Evolutionary conservation across 2,329 filamentous ascomycete species (phyloP), one percentile per base, ranked within the genome.

Genomic region (Colletotrichum graminicola): DNA sequence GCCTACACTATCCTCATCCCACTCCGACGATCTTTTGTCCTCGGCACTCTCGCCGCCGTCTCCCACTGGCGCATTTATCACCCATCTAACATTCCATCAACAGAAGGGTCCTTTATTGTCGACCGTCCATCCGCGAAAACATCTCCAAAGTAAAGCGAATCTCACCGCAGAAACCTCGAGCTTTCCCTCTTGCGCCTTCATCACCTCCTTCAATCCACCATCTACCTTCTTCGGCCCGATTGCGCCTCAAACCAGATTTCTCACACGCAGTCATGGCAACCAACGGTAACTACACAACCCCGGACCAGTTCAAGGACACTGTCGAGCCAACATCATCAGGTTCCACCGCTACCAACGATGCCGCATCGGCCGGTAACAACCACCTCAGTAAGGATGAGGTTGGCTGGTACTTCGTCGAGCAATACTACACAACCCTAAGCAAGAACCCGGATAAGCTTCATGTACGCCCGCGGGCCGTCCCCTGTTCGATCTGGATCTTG

Each of bases 321-420:
- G 72, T 77, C 75, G 82, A 84, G 71, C 82, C 84, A 76, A 80
- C 79, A 74, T 76, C 79, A 71, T 77, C 79, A 62, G 76, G 82
- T 70, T 76, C 81, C 71, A 75, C 80, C 64, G 72, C 81, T 60
- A 77, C 78, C 71, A 80, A 80, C 67, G 76, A 79, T 71, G 77
- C 80, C 55, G 43, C 62, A 23, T 76, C 78, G 74, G 75, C 78
- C 51, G 77, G 77, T 67, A 84, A 81, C 77, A 84, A 79, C 79
- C 86, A 88, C 76, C 83, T 90, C 51, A 86, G 87, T 77, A 98
- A 97, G 86, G 94, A 97, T 81, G 94, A 98, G 85, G 94, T 99
- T 76, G 96, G 94, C 83, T 99, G 96, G 96, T 98, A 95, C 86
- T 99, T 99, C 77, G 96, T 99, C 71, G 95, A 98, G 89, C 94